These are phyloP conservation scores for Amanita pallidorosea DNA, from an alignment of 768 basidiomycete genomes.

Conservation along the genomic window DNA sequence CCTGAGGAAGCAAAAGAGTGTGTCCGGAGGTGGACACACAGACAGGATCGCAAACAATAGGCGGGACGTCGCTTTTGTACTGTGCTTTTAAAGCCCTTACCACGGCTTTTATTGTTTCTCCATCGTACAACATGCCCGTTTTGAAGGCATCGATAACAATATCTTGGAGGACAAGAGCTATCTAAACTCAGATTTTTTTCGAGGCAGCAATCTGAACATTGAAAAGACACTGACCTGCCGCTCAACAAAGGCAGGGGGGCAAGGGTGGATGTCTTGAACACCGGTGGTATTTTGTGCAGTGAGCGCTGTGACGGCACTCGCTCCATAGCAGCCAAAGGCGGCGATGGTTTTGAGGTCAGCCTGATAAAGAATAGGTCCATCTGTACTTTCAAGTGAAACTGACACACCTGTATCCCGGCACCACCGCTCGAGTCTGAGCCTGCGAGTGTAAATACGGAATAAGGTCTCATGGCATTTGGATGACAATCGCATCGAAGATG, in stretches of 20 bases:
- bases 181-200: conserved; percentile 25
- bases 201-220: neutral
- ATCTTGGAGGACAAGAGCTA: conserved; percentile 62
- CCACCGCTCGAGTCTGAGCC: conserved; percentile 80
- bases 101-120: conserved; percentile 39
- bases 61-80: conserved; percentile 25
- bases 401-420: conserved; percentile 76
- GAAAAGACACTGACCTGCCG: conserved; percentile 50
- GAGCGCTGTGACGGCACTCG: conserved; percentile 74
- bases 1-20: conserved; percentile 56
- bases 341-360: conserved; percentile 85
- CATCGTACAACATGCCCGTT: conserved; percentile 80
- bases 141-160: conserved; percentile 67
- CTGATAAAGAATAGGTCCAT: conserved; percentile 21
- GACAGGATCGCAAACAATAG: conserved; percentile 81
- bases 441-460: conserved; percentile 56
- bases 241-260: conserved; percentile 59
- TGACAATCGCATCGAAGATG: neutral
- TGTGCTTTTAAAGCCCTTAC: conserved; percentile 35
- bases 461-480: neutral
- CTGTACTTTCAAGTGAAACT: neutral
- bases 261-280: conserved; percentile 62
- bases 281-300: conserved; percentile 87
- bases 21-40: conserved; percentile 89
- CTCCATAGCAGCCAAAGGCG: conserved; percentile 68